A percentile compares a stretch with the other conserved stretches of the same genome.
Conservation (phyloP, 2,329 filamentous ascomycete genomes). For the Alternaria brassicae region DNA sequence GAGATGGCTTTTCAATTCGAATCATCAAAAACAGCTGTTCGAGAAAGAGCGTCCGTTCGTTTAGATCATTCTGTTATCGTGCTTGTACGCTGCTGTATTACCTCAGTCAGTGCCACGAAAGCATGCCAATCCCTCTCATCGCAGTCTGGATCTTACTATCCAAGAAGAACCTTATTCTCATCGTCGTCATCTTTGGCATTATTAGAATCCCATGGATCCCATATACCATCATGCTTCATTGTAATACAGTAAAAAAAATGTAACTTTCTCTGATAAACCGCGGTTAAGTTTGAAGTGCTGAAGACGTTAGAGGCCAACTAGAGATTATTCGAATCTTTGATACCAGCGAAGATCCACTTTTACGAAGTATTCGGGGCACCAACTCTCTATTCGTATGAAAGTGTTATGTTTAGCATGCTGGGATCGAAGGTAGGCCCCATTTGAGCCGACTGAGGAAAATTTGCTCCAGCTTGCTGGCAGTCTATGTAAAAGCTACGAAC, state of each 20-base stretch:
- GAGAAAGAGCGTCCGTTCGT: neutral
- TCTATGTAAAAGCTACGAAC: conserved; percentile 8
- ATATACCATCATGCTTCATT: no score
- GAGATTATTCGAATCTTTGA: conserved; percentile 14
- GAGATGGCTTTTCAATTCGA: neutral
- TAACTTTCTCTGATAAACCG: no score
- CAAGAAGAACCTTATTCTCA: no score
- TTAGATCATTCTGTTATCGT: neutral
- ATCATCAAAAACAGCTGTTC: neutral
- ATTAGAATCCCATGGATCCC: no score
- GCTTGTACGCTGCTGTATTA: conserved; percentile 3
- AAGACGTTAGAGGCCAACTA: conserved; percentile 11
- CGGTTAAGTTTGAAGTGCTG: no score
- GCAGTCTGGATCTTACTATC: no score
- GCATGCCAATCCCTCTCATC: conserved; percentile 6
- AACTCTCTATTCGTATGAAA: no score
- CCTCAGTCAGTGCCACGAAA: conserved; percentile 4
- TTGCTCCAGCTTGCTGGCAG: neutral
- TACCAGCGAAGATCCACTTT: conserved; percentile 21
- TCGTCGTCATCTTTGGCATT: no score
- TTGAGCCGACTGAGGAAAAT: neutral
- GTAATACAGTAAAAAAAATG: no score
- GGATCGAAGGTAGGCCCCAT: no score
- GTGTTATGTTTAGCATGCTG: no score
- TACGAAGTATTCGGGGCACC: neutral